Percentiles rank a stretch among this genome's conserved stretches.
Evolutionary conservation across 2,329 filamentous ascomycete species (phyloP).

Genomic region (Fonsecaea nubica): DNA sequence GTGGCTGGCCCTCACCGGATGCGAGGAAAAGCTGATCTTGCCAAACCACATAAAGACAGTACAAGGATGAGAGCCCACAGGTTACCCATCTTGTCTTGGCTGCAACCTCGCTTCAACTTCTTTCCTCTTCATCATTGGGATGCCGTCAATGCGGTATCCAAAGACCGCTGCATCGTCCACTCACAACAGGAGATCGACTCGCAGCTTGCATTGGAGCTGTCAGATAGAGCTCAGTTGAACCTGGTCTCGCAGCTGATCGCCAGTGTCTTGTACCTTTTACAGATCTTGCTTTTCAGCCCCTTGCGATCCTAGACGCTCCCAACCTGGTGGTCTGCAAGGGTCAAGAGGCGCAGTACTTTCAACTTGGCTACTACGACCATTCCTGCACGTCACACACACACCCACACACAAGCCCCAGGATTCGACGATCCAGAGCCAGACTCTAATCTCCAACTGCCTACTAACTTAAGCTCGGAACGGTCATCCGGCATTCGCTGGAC

Average conservation of each 20-base stretch:
- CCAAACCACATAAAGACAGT: not conserved
- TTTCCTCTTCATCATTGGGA: not conserved
- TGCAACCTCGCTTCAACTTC: constrained; percentile 1
- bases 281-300: not conserved
- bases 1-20: not conserved
- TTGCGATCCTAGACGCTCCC: not conserved
- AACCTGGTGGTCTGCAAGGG: not conserved
- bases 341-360: not conserved
- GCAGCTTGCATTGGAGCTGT: not conserved
- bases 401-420: not conserved
- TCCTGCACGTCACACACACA: not conserved
- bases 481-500: constrained; percentile 1
- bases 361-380: not conserved
- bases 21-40: not conserved
- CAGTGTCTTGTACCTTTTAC: not conserved
- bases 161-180: not conserved
- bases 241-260: not conserved
- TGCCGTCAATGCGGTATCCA: not conserved
- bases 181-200: not conserved
- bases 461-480: not conserved
- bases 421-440: not conserved
- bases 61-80: not conserved
- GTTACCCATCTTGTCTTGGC: not conserved
- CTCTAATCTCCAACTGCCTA: not conserved
- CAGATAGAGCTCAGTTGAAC: not conserved